Evolutionary conservation across 441 rosid genomes (phyloP), one percentile per base, ranked within the genome.

Genomic region (Gossypium schwendimanii): DNA sequence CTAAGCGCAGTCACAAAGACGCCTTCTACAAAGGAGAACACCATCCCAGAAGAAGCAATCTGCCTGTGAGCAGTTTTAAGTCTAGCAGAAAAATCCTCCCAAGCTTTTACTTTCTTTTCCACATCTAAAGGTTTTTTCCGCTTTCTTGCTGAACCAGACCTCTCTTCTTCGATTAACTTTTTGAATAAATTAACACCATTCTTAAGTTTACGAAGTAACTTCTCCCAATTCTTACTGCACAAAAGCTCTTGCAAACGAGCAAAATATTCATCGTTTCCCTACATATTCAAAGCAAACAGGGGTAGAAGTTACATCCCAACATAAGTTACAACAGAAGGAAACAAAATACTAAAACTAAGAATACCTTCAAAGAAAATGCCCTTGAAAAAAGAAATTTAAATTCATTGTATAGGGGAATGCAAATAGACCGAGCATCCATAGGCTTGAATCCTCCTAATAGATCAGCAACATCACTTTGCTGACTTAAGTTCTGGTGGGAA

Each of bases 361-460:
- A 76, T 85, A 90, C 90, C 89, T 72, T 76, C 63, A 69, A 47
- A 21, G 89, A 84, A 73, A 86, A 81, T 4, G 83, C 81, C 83
- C 81, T 86, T 0, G 88, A 80, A 54, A 92, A 91, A 63, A 96
- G 81, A 73, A 77, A 78, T 65, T 75, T 82, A 76, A 93, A 93
- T 73, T 93, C 97, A 77, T 88, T 88, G 73, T 85, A 93, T 59
- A 96, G 72, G 73, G 88, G 87, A 81, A 81, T 76, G 81, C 93
- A 96, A 67, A 85, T 86, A 76, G 82, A 86, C 71, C 79, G 87
- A 57, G 97, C 84, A 75, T 94, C 93, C 79, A 87, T 76, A 74
- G 99, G 99, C 92, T 91, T 96, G 87, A 92, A 96, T 53, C 99
- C 99, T 75, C 99, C 99, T 80, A 96, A 82, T 58, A 96, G 83